Evolutionary conservation across 371 early-diverging fungal species (phyloP).

Genomic region (Mortierella sp.): DNA sequence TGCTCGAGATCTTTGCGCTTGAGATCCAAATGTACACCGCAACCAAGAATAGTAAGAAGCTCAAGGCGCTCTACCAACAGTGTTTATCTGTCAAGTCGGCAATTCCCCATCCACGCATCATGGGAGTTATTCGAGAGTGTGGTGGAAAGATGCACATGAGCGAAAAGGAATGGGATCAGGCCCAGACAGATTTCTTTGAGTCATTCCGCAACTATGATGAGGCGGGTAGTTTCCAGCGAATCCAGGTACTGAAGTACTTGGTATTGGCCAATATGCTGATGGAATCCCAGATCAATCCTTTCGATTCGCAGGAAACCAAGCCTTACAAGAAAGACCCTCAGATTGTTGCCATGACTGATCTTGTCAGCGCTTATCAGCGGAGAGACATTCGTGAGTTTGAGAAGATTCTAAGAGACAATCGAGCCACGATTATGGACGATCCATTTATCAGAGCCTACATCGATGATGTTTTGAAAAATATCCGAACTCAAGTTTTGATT

Average conservation of each 20-base stretch:
- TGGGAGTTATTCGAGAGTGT: constrained; percentile 97
- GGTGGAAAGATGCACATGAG: constrained; percentile 98
- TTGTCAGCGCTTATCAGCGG: constrained; percentile 92
- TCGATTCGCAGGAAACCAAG: constrained; percentile 97
- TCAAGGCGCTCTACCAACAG: constrained; percentile 90
- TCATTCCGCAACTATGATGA: constrained; percentile 98
- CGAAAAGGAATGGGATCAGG: constrained; percentile 94
- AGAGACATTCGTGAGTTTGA: constrained; percentile 92
- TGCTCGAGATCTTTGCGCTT: constrained; percentile 90
- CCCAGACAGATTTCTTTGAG: constrained; percentile 95
- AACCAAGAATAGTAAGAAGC: constrained; percentile 87
- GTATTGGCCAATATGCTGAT: constrained; percentile 96
- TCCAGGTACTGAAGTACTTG: constrained; percentile 94
- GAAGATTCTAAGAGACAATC: constrained; percentile 80
- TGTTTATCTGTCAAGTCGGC: constrained; percentile 91
- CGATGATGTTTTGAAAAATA: constrained; percentile 89
- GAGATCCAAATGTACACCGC: constrained; percentile 96
- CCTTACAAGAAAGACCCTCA: constrained; percentile 93
- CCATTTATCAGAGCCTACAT: constrained; percentile 91
- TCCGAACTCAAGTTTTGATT: constrained; percentile 90
- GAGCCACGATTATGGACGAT: constrained; percentile 86
- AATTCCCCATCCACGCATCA: constrained; percentile 95
- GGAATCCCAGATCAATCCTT: constrained; percentile 94
- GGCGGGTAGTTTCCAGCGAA: constrained; percentile 93
- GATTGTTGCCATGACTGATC: constrained; percentile 91